Evolutionary conservation across 352 stramenopile species (phyloP).

Genomic region (Globisporangium splendens): DNA sequence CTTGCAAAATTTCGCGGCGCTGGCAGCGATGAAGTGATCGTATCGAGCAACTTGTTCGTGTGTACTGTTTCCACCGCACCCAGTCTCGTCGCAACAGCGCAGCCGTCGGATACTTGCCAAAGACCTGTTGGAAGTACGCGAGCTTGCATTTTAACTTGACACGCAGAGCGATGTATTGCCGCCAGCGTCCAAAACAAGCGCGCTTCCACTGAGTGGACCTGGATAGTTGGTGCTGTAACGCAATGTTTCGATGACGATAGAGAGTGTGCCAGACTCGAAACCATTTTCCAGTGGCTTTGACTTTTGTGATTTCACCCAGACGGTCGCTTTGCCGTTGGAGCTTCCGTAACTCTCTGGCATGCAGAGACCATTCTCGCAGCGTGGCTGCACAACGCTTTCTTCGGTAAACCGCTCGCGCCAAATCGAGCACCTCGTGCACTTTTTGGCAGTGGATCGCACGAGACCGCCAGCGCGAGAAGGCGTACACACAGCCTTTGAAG

Average conservation of each 20-base stretch:
- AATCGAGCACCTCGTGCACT: slow-evolving; percentile 13
- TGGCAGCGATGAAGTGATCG: slow-evolving; percentile 6
- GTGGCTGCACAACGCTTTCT: slow-evolving; percentile 19
- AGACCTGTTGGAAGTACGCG: slow-evolving; percentile 31
- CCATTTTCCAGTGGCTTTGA: neutral
- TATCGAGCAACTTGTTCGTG: neutral
- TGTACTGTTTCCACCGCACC: slow-evolving; percentile 24
- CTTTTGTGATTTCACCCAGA: neutral
- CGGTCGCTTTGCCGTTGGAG: neutral
- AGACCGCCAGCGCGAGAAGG: slow-evolving; percentile 23
- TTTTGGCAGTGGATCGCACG: slow-evolving; percentile 25
- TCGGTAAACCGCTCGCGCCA: slow-evolving; percentile 19
- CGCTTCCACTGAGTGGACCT: neutral
- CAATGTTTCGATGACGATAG: neutral
- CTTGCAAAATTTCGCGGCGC: slow-evolving; percentile 3
- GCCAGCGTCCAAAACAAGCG: slow-evolving; percentile 17
- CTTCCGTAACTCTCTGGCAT: neutral
- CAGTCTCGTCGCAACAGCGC: slow-evolving; percentile 26
- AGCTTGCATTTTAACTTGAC: slow-evolving; percentile 29
- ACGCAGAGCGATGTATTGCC: slow-evolving; percentile 2
- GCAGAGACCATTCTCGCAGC: slow-evolving; percentile 18
- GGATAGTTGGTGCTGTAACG: neutral
- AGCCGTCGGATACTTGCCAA: slow-evolving; percentile 26
- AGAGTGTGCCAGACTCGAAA: slow-evolving; percentile 5
- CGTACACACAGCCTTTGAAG: neutral